Evolutionary conservation across 768 basidiomycete genomes (phyloP), one percentile per base, ranked within the genome.

Genomic region (Pleurotus cornucopiae): DNA sequence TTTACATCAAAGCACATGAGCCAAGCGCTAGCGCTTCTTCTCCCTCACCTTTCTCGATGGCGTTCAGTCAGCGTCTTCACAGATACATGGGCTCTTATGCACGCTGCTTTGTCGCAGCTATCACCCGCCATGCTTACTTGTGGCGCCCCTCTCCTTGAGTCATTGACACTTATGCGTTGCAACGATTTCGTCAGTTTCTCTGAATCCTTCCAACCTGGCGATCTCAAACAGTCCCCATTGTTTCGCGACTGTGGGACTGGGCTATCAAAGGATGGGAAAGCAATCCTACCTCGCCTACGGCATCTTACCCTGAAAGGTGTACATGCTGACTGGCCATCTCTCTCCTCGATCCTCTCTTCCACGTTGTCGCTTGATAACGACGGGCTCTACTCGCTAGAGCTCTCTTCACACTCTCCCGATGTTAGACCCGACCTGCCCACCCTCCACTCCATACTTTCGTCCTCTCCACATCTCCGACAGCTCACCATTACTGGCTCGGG

Each of bases 81-180:
- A 25, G 81, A 84, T 62, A 73, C 77, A 6, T 84, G 76, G 76
- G 71, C 74, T n/a, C 82, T 82, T 12, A 81, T 86, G 80, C 73
- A 78, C 59, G 64, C 71, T 47, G 82, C 80, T 9, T 71, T 86
- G 14, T 61, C 65, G 21, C 65, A 69, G 7, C 73, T 85, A 37
- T 78, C 80, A 58, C 67, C 69, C 6, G 52, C 60, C 12, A 63
- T 78, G 53, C 60, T 64, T 30, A 61, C 66, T 13, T 46, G 58
- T 25, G 73, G 75, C 40, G 76, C 77, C 6, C 74, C 75, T 6
- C 62, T 62, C 18, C 75, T 84, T 41, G 77, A 82, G 63, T 76
- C 73, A 4, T 66, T 86, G 45, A 73, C 74, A 23, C 69, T 86
- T 16, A 81, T 84, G 76, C 78, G 79, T 30, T 86, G 82, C 68